Percentiles rank a stretch among this genome's conserved stretches.
Conservation (phyloP, 2,329 filamentous ascomycete species). For the Aspergillus sp. region DNA sequence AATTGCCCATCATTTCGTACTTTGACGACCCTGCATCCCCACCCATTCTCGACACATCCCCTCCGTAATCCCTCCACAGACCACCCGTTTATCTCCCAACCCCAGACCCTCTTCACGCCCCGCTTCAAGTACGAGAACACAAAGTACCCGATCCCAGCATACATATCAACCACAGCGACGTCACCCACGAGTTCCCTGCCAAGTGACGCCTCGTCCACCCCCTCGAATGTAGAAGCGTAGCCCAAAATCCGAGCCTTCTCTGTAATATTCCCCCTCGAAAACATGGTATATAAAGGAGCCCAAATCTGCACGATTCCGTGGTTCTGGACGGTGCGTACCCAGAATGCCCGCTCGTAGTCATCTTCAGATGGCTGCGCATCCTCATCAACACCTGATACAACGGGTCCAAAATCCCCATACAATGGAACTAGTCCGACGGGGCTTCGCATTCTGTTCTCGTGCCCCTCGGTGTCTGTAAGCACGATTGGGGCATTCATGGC, state of each 20-base stretch:
- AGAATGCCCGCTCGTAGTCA: constrained; percentile 70
- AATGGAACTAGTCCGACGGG: constrained; percentile 70
- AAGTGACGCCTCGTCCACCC: constrained; percentile 28
- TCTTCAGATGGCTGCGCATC: constrained; percentile 30
- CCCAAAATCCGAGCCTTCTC: constrained; percentile 77
- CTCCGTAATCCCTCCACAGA: constrained; percentile 78
- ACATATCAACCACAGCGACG: constrained; percentile 68
- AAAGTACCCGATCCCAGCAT: constrained; percentile 93
- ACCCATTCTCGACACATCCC: constrained; percentile 70
- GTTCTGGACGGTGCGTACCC: constrained; percentile 76
- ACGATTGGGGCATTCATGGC: constrained; percentile 61
- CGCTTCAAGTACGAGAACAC: constrained; percentile 76
- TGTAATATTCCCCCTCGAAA: constrained; percentile 83
- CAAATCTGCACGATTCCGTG: constrained; percentile 77
- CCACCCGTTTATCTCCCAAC: constrained; percentile 91
- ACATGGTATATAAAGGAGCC: constrained; percentile 92
- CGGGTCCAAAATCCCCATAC: constrained; percentile 70
- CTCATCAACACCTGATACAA: constrained; percentile 19
- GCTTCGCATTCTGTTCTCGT: constrained; percentile 70
- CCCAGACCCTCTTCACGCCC: constrained; percentile 68
- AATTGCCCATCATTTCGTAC: constrained; percentile 37
- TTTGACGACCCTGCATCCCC: constrained; percentile 58
- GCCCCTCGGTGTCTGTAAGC: constrained; percentile 25
- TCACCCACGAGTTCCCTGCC: constrained; percentile 23
- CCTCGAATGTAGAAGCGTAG: constrained; percentile 38